Evolutionary conservation across 2,329 filamentous ascomycete species (phyloP).

Genomic region (Ophiocordyceps australis): DNA sequence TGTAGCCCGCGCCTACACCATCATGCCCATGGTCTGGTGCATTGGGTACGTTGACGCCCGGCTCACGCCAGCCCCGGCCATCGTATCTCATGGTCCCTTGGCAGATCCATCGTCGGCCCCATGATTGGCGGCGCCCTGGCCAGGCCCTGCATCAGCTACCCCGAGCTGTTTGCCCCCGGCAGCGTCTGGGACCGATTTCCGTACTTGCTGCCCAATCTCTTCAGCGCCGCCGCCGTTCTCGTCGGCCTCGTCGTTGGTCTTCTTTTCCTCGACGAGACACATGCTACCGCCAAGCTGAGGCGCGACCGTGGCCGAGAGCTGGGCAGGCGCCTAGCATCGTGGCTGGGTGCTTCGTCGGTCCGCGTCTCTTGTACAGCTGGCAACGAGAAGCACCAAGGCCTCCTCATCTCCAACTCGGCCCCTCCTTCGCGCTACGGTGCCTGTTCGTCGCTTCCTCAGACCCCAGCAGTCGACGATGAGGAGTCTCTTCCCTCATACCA

Average conservation of each 20-base stretch:
- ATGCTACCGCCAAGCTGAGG: slow-evolving; percentile 59
- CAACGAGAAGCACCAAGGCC: slow-evolving; percentile 41
- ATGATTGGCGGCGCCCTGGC: slow-evolving; percentile 82
- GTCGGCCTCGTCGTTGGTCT: slow-evolving; percentile 63
- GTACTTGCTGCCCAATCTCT: slow-evolving; percentile 82
- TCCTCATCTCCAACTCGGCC: slow-evolving; percentile 29
- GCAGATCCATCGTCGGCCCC: slow-evolving; percentile 75
- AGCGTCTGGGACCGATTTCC: slow-evolving; percentile 76
- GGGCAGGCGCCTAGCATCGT: slow-evolving; percentile 48
- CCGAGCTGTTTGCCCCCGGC: slow-evolving; percentile 49
- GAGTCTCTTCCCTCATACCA: slow-evolving; percentile 53
- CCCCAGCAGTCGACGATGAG: slow-evolving; percentile 21
- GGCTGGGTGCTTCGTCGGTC: slow-evolving; percentile 14
- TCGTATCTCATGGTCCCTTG: slow-evolving; percentile 9
- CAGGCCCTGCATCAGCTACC: slow-evolving; percentile 69
- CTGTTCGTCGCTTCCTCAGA: too few relatives aligned
- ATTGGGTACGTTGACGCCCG: slow-evolving; percentile 45
- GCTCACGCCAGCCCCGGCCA: too few relatives aligned
- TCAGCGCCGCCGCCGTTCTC: slow-evolving; percentile 64
- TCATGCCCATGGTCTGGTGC: slow-evolving; percentile 98
- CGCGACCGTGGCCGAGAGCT: slow-evolving; percentile 61
- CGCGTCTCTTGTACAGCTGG: slow-evolving; percentile 18
- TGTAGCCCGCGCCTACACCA: slow-evolving; percentile 75
- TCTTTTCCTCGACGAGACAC: slow-evolving; percentile 87
- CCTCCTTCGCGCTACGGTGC: neutral